Evolutionary conservation across 495 filamentous ascomycete genomes (phyloP).

Genomic region (Xylaria palmicola): DNA sequence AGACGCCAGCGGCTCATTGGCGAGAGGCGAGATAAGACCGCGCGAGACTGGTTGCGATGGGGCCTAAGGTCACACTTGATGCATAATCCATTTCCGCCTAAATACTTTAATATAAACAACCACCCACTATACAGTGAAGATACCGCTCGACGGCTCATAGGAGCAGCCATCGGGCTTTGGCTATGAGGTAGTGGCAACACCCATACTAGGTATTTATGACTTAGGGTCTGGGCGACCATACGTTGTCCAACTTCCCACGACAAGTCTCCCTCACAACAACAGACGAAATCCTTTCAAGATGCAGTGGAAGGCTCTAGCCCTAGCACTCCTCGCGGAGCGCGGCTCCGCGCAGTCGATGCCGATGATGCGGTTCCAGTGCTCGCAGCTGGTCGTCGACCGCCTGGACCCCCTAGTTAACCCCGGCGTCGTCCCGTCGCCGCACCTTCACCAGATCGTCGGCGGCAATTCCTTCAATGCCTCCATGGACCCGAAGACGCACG

Average conservation of each 20-base stretch:
- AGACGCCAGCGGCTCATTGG: not conserved
- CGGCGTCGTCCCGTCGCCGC: constrained; percentile 44
- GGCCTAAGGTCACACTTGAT: constrained; percentile 13
- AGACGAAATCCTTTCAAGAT: constrained; percentile 27
- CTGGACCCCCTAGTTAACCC: constrained; percentile 67
- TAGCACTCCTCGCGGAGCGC: constrained; percentile 34
- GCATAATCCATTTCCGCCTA: constrained; percentile 29
- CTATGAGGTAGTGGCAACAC: not conserved
- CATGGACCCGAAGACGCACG: constrained; percentile 30
- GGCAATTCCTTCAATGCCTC: constrained; percentile 39
- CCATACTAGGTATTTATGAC: constrained; percentile 23
- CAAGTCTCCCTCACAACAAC: constrained; percentile 21
- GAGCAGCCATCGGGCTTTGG: not conserved
- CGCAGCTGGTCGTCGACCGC: constrained; percentile 50
- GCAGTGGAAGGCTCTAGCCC: constrained; percentile 37
- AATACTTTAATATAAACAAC: constrained; percentile 35
- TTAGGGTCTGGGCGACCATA: constrained; percentile 11
- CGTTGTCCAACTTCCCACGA: constrained; percentile 9
- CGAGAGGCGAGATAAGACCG: constrained; percentile 19
- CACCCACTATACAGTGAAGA: constrained; percentile 28
- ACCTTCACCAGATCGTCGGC: constrained; percentile 44
- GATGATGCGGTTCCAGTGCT: constrained; percentile 43
- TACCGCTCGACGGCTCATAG: constrained; percentile 27
- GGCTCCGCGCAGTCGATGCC: constrained; percentile 27
- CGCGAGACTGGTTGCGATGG: constrained; percentile 13